Evolutionary conservation across 192 early-diverging fungal genomes (phyloP).

Genomic region (Diversispora epigaea): DNA sequence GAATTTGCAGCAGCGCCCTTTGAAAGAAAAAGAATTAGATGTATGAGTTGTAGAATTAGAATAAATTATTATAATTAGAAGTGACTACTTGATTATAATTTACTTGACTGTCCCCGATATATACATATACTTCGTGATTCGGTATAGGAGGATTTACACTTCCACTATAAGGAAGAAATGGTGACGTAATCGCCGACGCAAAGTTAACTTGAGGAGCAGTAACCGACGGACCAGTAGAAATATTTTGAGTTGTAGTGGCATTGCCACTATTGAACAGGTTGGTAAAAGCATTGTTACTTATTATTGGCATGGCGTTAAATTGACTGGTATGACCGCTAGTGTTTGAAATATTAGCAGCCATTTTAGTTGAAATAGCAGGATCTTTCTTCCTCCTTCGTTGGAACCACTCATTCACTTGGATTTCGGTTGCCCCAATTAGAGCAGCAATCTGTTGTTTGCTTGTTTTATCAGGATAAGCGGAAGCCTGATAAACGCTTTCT

Average conservation of each 20-base stretch:
- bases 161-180: slow-evolving; percentile 9
- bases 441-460: neutral
- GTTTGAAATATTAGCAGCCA: neutral
- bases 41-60: neutral
- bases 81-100: neutral
- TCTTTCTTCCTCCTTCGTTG: slow-evolving; percentile 25
- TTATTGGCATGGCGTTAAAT: neutral
- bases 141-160: slow-evolving; percentile 10
- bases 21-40: neutral
- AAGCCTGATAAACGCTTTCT: neutral
- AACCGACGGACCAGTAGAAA: neutral
- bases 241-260: neutral
- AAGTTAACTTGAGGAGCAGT: neutral
- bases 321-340: neutral
- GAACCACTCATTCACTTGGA: slow-evolving; percentile 14
- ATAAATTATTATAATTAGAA: neutral
- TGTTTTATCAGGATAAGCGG: slow-evolving; percentile 14
- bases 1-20: neutral
- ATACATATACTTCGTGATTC: slow-evolving; percentile 19
- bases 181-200: neutral
- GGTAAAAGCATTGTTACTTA: neutral
- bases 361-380: neutral
- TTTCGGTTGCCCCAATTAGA: slow-evolving; percentile 2
- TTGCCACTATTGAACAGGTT: neutral
- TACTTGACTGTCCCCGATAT: neutral